phyloP scores from a whole-genome alignment of 2,329 filamentous ascomycete genomes.

The Elsinoe australis region DNA sequence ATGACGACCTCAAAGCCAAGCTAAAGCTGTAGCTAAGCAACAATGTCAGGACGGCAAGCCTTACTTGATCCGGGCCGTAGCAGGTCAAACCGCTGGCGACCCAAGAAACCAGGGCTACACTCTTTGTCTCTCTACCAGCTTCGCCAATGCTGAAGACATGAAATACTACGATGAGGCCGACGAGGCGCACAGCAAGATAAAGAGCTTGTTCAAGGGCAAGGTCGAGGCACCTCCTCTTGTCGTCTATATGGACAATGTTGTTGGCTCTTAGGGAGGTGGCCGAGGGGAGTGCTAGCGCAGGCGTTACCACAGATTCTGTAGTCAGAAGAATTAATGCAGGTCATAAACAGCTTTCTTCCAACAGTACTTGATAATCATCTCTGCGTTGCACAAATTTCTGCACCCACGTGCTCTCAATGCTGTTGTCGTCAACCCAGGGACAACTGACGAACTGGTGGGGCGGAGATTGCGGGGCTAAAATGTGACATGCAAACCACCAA shows the following conservation, averaged over 20 bases:
- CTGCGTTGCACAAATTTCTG: neutral
- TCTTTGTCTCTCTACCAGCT: slow-evolving; percentile 55
- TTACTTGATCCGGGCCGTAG: slow-evolving; percentile 57
- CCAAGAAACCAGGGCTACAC: slow-evolving; percentile 59
- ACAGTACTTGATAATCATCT: no score
- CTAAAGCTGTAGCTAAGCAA: no score
- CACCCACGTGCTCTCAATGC: neutral
- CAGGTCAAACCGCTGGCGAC: slow-evolving; percentile 49
- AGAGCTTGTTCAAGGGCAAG: slow-evolving; percentile 30
- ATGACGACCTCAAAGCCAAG: no score
- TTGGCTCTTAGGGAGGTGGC: slow-evolving; percentile 2
- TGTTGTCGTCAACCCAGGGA: no score
- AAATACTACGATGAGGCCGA: slow-evolving; percentile 59
- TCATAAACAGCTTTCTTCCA: no score
- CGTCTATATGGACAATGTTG: slow-evolving; percentile 18
- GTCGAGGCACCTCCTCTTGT: slow-evolving; percentile 19
- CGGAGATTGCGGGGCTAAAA: slow-evolving; percentile 9
- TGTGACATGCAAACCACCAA: no score
- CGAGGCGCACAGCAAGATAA: slow-evolving; percentile 48
- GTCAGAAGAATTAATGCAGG: slow-evolving; percentile 6
- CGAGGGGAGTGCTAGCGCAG: no score
- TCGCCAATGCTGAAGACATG: slow-evolving; percentile 59
- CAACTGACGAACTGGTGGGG: no score
- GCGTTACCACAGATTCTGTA: neutral
- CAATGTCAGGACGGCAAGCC: slow-evolving; percentile 61